Evolutionary conservation across 1,139 yeast genomes (phyloP).

Genomic region (Meyerozyma carpophila): DNA sequence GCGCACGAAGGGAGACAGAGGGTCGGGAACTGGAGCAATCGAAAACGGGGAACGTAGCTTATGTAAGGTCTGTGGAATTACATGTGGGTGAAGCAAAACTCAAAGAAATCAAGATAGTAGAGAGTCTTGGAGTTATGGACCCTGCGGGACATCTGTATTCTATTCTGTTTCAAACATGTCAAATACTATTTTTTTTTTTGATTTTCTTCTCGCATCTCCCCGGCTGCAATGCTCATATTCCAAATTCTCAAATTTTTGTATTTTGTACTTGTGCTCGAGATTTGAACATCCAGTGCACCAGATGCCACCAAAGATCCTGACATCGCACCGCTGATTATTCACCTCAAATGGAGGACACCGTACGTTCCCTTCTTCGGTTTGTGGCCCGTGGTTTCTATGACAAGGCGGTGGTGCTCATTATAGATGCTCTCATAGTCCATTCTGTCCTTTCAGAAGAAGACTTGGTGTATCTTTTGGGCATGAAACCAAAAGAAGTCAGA

Average conservation of each 20-base stretch:
- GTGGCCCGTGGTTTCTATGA: slow-evolving; percentile 87
- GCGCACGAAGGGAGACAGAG: background rate
- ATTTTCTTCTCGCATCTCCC: too few relatives aligned
- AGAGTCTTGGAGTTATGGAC: too few relatives aligned
- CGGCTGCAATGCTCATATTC: too few relatives aligned
- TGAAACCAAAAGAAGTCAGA: slow-evolving; percentile 82
- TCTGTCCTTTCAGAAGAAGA: slow-evolving; percentile 95
- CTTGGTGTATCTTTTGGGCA: slow-evolving; percentile 69
- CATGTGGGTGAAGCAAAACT: too few relatives aligned
- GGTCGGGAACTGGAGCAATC: too few relatives aligned
- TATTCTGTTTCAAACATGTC: too few relatives aligned
- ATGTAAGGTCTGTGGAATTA: background rate
- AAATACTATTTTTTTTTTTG: too few relatives aligned
- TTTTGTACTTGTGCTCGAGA: too few relatives aligned
- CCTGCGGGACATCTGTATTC: too few relatives aligned
- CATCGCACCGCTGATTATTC: background rate
- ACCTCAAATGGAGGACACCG: slow-evolving; percentile 1
- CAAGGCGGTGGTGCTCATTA: slow-evolving; percentile 71
- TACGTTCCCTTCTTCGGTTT: slow-evolving; percentile 29
- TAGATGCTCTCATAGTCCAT: slow-evolving; percentile 88
- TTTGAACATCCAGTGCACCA: background rate
- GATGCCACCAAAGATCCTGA: background rate
- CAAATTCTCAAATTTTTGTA: too few relatives aligned
- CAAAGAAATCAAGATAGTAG: too few relatives aligned
- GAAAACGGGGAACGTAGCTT: background rate